Evolutionary conservation across 257 asterid species (phyloP).

Genomic region (Solanum lignicaule): DNA sequence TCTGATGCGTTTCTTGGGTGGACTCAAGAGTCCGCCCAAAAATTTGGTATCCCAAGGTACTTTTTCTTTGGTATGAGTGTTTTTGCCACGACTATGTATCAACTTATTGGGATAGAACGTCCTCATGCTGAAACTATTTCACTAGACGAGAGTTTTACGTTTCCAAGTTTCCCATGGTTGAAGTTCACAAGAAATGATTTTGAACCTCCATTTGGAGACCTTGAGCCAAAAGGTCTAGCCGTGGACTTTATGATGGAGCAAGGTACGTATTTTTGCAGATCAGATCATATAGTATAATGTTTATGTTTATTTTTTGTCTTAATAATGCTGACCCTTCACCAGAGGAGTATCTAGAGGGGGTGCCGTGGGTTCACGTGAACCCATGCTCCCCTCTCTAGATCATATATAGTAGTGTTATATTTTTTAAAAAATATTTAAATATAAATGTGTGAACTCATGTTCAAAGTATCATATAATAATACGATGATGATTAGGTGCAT

Average conservation of each 20-base stretch:
- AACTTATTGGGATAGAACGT: slow-evolving; percentile 13
- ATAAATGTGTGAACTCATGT: too few species aligned
- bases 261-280: neutral
- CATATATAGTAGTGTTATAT: too few species aligned
- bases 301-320: neutral
- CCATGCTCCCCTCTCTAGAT: too few species aligned
- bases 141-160: slow-evolving; percentile 25
- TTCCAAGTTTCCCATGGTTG: slow-evolving; percentile 29
- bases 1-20: slow-evolving; percentile 61
- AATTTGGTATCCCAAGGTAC: slow-evolving; percentile 33
- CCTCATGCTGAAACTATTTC: slow-evolving; percentile 31
- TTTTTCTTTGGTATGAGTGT: slow-evolving; percentile 46
- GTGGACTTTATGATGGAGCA: slow-evolving; percentile 45
- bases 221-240: slow-evolving; percentile 38
- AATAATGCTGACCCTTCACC: neutral
- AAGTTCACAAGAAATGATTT: slow-evolving; percentile 50
- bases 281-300: neutral
- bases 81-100: slow-evolving; percentile 35
- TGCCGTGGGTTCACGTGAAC: too few species aligned
- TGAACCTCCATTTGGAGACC: slow-evolving; percentile 33
- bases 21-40: slow-evolving; percentile 40
- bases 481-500: too few species aligned
- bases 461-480: too few species aligned
- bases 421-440: too few species aligned
- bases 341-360: too few species aligned